These are phyloP conservation scores for Carpinus viminea DNA, from an alignment of 306 rosid species.

Conservation along the genomic window DNA sequence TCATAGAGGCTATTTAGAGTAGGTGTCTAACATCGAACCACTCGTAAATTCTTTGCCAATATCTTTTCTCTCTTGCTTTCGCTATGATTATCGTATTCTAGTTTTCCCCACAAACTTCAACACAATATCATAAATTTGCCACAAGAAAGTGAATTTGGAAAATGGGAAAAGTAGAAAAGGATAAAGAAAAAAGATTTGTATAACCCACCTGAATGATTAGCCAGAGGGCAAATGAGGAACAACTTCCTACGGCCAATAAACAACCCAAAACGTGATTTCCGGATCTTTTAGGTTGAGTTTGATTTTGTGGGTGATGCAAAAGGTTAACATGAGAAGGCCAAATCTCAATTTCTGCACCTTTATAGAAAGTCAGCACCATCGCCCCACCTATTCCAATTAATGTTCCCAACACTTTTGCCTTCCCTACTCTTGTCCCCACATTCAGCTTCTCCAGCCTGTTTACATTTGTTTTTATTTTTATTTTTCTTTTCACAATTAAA, in stretches of 20 bases:
- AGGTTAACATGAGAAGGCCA: conserved; percentile 65
- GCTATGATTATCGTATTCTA: no score
- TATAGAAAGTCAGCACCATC: conserved; percentile 57
- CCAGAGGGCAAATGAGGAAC: conserved; percentile 35
- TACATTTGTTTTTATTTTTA: neutral
- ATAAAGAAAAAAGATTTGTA: neutral
- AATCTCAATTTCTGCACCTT: conserved; percentile 49
- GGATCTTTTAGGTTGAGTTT: neutral
- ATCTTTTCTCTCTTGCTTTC: no score
- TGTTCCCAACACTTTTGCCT: conserved; percentile 63
- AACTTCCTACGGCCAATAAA: conserved; percentile 29
- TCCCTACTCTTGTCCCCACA: conserved; percentile 42
- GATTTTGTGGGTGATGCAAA: conserved; percentile 14
- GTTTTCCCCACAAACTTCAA: no score
- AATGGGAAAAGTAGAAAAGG: neutral
- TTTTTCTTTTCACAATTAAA: no score
- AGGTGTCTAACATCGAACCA: no score
- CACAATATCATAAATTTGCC: no score
- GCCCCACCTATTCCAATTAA: conserved; percentile 73
- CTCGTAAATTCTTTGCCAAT: no score
- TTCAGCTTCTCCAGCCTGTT: conserved; percentile 52
- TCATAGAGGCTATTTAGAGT: no score
- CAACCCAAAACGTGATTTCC: conserved; percentile 31
- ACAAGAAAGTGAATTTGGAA: neutral
- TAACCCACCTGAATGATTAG: conserved; percentile 45